These are phyloP conservation scores for Urtica urens DNA, from an alignment of 306 rosid genomes.

Conservation along the genomic window DNA sequence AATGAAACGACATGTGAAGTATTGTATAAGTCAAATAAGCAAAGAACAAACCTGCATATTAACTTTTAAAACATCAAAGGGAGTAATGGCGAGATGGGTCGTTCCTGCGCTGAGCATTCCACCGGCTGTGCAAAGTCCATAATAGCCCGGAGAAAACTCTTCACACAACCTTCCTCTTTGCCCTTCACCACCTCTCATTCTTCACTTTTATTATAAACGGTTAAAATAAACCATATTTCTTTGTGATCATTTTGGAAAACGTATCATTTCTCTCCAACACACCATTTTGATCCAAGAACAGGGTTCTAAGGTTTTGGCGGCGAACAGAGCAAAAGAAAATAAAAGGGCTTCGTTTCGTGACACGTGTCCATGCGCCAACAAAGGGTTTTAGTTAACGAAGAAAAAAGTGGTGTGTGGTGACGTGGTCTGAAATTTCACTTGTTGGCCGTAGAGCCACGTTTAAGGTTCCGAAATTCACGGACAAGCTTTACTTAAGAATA, in stretches of 20 bases:
- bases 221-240: background rate
- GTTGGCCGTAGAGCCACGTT: slow-evolving; percentile 31
- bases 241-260: background rate
- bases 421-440: slow-evolving; percentile 16
- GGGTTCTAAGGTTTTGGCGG: too few species aligned
- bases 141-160: slow-evolving; percentile 49
- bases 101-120: slow-evolving; percentile 67
- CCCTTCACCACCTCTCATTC: slow-evolving; percentile 17
- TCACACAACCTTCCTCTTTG: slow-evolving; percentile 36
- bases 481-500: slow-evolving; percentile 4
- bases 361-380: background rate
- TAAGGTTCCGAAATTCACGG: slow-evolving; percentile 20
- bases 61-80: slow-evolving; percentile 70
- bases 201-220: background rate
- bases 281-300: too few species aligned
- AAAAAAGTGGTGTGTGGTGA: background rate
- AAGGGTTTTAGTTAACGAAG: background rate
- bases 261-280: background rate
- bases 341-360: background rate
- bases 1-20: too few species aligned
- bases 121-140: slow-evolving; percentile 50
- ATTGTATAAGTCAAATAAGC: too few species aligned
- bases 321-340: background rate
- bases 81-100: slow-evolving; percentile 58
- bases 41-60: slow-evolving; percentile 51